Conservation (phyloP, 208 protist genomes). For the Wallacemonas sp. region DNA sequence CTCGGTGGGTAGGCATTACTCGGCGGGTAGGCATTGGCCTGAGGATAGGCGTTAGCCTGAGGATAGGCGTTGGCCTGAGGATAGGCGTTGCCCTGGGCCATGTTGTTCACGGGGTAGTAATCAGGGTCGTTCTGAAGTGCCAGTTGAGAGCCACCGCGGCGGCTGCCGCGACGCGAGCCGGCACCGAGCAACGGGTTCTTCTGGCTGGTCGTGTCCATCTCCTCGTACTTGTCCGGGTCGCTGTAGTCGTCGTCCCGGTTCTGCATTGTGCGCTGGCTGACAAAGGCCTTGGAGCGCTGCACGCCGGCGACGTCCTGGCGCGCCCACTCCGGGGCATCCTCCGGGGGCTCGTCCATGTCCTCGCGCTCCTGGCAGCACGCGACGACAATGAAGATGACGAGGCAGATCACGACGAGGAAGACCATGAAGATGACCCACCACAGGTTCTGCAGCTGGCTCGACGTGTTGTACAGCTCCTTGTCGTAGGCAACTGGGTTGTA, state of each 20-base stretch:
- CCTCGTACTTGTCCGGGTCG: conserved; percentile 13
- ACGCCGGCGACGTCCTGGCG: conserved; percentile 24
- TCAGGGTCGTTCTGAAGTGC: background rate
- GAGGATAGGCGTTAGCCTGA: too few relatives aligned
- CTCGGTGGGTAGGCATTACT: too few relatives aligned
- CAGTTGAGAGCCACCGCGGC: background rate
- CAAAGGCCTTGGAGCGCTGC: conserved; percentile 33
- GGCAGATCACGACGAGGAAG: conserved; percentile 27
- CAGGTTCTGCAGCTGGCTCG: conserved; percentile 19
- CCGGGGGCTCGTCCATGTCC: conserved; percentile 55
- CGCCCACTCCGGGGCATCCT: conserved; percentile 53
- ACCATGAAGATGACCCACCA: conserved; percentile 46
- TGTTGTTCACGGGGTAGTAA: conserved; percentile 15
- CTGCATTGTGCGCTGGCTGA: conserved; percentile 34
- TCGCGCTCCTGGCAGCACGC: conserved; percentile 45
- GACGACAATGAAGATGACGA: conserved; percentile 32
- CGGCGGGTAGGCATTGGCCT: too few relatives aligned
- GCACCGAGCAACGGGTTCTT: conserved; percentile 3
- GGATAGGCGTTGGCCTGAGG: too few relatives aligned
- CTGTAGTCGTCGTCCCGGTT: conserved; percentile 7
- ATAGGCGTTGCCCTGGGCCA: conserved; percentile 16
- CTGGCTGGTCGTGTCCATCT: conserved; percentile 5
- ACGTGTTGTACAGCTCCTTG: conserved; percentile 24
- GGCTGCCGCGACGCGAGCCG: conserved; percentile 4
- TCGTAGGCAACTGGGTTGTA: conserved; percentile 22